Evolutionary conservation across 352 stramenopile species (phyloP).

Genomic region (Pythium aquatile): DNA sequence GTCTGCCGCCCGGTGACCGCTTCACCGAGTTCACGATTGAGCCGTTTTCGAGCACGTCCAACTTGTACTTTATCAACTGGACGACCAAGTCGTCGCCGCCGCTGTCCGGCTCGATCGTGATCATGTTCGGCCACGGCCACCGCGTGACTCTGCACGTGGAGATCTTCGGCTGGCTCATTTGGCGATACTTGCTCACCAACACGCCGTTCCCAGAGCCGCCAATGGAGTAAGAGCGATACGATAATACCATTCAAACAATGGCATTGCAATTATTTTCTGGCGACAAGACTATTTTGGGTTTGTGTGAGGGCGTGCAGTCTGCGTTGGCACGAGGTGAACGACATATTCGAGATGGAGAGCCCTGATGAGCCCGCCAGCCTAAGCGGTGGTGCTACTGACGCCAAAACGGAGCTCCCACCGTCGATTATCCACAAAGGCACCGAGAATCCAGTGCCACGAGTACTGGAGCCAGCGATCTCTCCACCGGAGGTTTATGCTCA

Average conservation of each 20-base stretch:
- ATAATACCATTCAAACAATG: neutral
- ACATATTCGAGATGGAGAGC: neutral
- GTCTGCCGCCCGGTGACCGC: slow-evolving; percentile 65
- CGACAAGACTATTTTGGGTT: slow-evolving; percentile 6
- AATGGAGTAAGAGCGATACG: slow-evolving; percentile 39
- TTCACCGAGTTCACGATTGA: slow-evolving; percentile 77
- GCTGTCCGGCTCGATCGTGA: slow-evolving; percentile 74
- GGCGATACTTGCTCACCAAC: slow-evolving; percentile 82
- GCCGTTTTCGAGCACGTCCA: slow-evolving; percentile 68
- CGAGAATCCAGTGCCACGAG: no score
- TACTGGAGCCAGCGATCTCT: no score
- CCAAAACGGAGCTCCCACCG: neutral
- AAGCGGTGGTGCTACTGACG: neutral
- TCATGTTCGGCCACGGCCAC: slow-evolving; percentile 83
- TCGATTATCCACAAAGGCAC: neutral
- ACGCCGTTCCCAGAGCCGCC: slow-evolving; percentile 69
- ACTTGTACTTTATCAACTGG: slow-evolving; percentile 84
- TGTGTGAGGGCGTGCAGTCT: neutral
- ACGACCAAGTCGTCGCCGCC: slow-evolving; percentile 78
- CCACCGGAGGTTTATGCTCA: neutral
- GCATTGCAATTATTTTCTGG: neutral
- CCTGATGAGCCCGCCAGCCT: neutral
- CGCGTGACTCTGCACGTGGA: slow-evolving; percentile 83
- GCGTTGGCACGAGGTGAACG: neutral
- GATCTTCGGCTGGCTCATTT: slow-evolving; percentile 85